Evolutionary conservation across 1,284 basidiomycete species (phyloP).

Genomic region (Moniliophthora roreri): DNA sequence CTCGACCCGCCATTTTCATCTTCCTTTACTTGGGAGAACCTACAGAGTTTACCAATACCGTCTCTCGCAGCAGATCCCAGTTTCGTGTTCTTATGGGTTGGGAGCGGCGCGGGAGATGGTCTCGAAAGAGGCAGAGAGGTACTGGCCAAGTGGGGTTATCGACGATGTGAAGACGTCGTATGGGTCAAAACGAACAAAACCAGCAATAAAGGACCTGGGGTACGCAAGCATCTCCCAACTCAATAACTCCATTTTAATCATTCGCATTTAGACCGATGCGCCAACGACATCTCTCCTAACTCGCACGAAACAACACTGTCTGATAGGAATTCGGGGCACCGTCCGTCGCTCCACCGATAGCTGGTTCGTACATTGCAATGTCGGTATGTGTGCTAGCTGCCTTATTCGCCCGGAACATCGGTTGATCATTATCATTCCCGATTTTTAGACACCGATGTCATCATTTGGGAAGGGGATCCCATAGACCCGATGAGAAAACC

Average conservation of each 20-base stretch:
- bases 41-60: constrained; percentile 82
- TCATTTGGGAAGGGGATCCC: constrained; percentile 90
- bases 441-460: constrained; percentile 87
- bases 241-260: constrained; percentile 8
- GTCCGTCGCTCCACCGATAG: constrained; percentile 92
- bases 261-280: constrained; percentile 61
- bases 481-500: constrained; percentile 83
- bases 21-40: constrained; percentile 81
- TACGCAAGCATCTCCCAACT: constrained; percentile 35
- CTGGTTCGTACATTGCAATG: constrained; percentile 98
- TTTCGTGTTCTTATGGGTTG: constrained; percentile 97
- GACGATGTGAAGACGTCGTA: constrained; percentile 94
- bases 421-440: constrained; percentile 3
- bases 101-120: constrained; percentile 86
- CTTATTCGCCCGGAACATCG: neutral
- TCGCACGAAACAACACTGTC: constrained; percentile 92
- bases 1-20: constrained; percentile 88
- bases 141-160: constrained; percentile 92
- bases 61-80: constrained; percentile 87
- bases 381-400: constrained; percentile 59
- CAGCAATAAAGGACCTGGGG: constrained; percentile 71
- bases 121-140: constrained; percentile 92
- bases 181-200: constrained; percentile 92
- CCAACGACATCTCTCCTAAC: constrained; percentile 84
- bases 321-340: constrained; percentile 98